Percentiles rank a stretch among this genome's conserved stretches.
Evolutionary conservation across 2,329 filamentous ascomycete genomes (phyloP).

Genomic region (Clonostachys sp.): DNA sequence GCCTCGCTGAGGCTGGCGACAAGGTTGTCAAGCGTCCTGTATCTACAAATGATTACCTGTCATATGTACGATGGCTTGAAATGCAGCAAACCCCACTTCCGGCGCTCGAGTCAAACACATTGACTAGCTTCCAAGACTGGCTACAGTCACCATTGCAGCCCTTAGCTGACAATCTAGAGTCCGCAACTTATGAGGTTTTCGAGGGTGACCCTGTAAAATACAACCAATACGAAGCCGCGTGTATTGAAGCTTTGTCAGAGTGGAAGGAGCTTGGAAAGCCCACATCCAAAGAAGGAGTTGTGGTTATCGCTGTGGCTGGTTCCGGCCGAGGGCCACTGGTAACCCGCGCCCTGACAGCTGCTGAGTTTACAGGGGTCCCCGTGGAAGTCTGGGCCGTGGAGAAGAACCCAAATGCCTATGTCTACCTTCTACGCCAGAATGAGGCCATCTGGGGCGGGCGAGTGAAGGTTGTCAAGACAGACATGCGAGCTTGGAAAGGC

Average conservation of each 20-base stretch:
- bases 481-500: constrained; percentile 96
- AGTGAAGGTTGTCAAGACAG: constrained; percentile 88
- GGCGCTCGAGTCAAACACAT: constrained; percentile 42
- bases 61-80: constrained; percentile 82
- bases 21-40: neutral
- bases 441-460: constrained; percentile 71
- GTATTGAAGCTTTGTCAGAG: constrained; percentile 74
- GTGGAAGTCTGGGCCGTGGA: constrained; percentile 91
- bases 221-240: constrained; percentile 86
- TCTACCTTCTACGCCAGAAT: constrained; percentile 86
- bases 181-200: constrained; percentile 96
- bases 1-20: constrained; percentile 61
- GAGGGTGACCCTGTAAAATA: constrained; percentile 99
- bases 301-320: constrained; percentile 88
- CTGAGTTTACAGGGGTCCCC: constrained; percentile 66
- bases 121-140: constrained; percentile 78
- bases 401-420: constrained; percentile 97
- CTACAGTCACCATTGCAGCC: constrained; percentile 93
- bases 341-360: constrained; percentile 78
- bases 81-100: constrained; percentile 66
- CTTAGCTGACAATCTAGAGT: constrained; percentile 92
- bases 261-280: constrained; percentile 71
- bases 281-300: constrained; percentile 62
- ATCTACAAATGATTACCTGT: constrained; percentile 51
- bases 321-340: constrained; percentile 91